Evolutionary conservation across 768 basidiomycete genomes (phyloP).

Genomic region (Tylopilus rubrobrunneus): DNA sequence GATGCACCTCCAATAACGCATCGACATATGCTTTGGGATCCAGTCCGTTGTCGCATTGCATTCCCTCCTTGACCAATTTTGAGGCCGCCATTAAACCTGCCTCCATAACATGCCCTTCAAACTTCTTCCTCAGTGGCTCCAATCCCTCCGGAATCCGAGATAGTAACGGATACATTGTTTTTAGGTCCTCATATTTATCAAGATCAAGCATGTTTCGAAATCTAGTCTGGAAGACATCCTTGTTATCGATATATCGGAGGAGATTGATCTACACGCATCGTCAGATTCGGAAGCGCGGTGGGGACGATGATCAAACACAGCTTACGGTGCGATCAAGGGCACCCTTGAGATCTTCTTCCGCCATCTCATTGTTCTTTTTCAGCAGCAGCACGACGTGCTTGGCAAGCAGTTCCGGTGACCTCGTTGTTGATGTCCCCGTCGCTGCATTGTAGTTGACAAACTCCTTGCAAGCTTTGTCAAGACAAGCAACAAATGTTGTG

Average conservation of each 20-base stretch:
- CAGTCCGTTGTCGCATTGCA: too few species aligned
- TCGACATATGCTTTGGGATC: slow-evolving; percentile 96
- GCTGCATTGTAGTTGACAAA: slow-evolving; percentile 93
- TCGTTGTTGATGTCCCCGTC: slow-evolving; percentile 76
- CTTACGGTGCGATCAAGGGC: slow-evolving; percentile 86
- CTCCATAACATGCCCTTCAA: slow-evolving; percentile 94
- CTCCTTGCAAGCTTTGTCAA: slow-evolving; percentile 93
- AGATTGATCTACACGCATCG: slow-evolving; percentile 73
- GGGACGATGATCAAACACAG: slow-evolving; percentile 7
- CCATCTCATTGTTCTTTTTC: slow-evolving; percentile 92
- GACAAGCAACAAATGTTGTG: slow-evolving; percentile 86
- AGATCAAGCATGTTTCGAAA: slow-evolving; percentile 61
- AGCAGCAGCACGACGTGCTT: slow-evolving; percentile 88
- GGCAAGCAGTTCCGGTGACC: slow-evolving; percentile 89
- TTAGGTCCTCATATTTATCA: slow-evolving; percentile 92
- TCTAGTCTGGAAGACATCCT: slow-evolving; percentile 91
- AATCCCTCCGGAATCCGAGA: slow-evolving; percentile 87
- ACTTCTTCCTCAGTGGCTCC: slow-evolving; percentile 86
- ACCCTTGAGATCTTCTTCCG: slow-evolving; percentile 88
- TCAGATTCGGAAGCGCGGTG: slow-evolving; percentile 1
- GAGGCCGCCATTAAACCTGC: slow-evolving; percentile 80
- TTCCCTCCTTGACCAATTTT: slow-evolving; percentile 55
- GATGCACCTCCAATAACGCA: slow-evolving; percentile 85
- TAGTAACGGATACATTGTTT: slow-evolving; percentile 89
- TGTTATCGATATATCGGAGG: slow-evolving; percentile 98